Conservation (phyloP, 2,329 filamentous ascomycete genomes). For the Monosporascus sp. region DNA sequence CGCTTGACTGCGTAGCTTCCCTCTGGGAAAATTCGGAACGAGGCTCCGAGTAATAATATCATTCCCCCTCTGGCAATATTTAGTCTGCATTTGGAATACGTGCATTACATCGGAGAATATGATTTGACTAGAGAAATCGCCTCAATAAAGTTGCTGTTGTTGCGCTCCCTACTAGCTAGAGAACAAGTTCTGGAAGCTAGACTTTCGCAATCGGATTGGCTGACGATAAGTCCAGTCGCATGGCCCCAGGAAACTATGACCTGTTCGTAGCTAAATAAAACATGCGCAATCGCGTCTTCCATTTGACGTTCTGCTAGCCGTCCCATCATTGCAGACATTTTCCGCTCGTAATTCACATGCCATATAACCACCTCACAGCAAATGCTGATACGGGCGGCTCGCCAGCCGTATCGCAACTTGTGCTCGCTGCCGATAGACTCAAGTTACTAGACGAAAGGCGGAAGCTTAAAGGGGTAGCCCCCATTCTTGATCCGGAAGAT, state of each 20-base stretch:
- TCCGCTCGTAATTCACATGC: not conserved
- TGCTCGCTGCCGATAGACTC: not conserved
- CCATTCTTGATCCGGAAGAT: conserved; percentile 93
- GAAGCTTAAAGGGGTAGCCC: conserved; percentile 89
- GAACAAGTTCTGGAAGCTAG: too few relatives aligned
- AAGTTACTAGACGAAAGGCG: conserved; percentile 65
- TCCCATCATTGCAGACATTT: not conserved
- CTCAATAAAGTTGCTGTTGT: too few relatives aligned
- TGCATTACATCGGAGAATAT: too few relatives aligned
- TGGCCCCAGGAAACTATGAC: too few relatives aligned
- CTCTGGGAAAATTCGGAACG: not conserved
- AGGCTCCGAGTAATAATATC: not conserved
- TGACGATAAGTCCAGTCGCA: too few relatives aligned
- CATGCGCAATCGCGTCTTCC: too few relatives aligned
- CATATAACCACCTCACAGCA: not conserved
- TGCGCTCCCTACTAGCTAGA: too few relatives aligned
- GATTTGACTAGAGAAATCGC: too few relatives aligned
- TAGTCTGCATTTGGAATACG: too few relatives aligned
- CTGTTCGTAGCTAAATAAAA: too few relatives aligned
- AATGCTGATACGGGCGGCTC: not conserved
- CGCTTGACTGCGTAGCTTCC: not conserved
- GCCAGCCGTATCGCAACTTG: not conserved
- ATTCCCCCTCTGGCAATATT: too few relatives aligned
- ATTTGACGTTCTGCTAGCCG: not conserved
- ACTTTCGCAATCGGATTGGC: too few relatives aligned